Evolutionary conservation across 768 basidiomycete species (phyloP).

Genomic region (Saitozyma sp.): DNA sequence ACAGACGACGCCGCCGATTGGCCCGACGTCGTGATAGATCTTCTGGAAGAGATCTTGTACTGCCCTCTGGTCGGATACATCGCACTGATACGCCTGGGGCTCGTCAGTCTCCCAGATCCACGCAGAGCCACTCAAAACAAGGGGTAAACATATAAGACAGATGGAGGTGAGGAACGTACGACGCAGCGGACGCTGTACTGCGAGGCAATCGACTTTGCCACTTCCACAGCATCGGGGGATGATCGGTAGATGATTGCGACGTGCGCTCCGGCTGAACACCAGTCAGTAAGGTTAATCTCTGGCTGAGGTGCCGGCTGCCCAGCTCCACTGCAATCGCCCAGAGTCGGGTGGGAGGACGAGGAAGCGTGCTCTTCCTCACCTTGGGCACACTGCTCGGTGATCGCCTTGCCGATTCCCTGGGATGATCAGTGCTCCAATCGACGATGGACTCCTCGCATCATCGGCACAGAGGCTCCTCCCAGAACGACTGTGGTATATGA

Average conservation of each 20-base stretch:
- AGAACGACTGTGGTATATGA: no score
- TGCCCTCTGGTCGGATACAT: conserved; percentile 39
- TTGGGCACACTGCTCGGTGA: conserved; percentile 33
- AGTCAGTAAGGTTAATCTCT: no score
- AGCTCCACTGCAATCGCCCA: no score
- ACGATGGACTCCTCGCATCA: no score
- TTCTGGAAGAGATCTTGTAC: conserved; percentile 33
- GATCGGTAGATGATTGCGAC: conserved; percentile 44
- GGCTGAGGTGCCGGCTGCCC: no score
- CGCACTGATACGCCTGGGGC: conserved; percentile 40
- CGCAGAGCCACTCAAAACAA: neutral
- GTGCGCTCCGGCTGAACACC: conserved; percentile 27
- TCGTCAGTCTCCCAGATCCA: neutral
- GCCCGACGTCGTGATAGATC: conserved; percentile 44
- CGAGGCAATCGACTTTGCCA: conserved; percentile 40
- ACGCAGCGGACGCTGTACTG: conserved; percentile 42
- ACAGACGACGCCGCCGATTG: conserved; percentile 46
- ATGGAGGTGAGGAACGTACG: conserved; percentile 15
- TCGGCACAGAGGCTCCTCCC: no score
- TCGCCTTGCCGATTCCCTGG: conserved; percentile 38
- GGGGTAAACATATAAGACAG: neutral
- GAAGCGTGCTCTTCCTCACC: no score
- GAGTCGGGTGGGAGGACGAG: no score
- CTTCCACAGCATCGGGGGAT: conserved; percentile 36
- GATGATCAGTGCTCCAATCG: neutral